Base-by-base conservation (phyloP, 2,329 filamentous ascomycete species). In the Venturia carpophila region DNA sequence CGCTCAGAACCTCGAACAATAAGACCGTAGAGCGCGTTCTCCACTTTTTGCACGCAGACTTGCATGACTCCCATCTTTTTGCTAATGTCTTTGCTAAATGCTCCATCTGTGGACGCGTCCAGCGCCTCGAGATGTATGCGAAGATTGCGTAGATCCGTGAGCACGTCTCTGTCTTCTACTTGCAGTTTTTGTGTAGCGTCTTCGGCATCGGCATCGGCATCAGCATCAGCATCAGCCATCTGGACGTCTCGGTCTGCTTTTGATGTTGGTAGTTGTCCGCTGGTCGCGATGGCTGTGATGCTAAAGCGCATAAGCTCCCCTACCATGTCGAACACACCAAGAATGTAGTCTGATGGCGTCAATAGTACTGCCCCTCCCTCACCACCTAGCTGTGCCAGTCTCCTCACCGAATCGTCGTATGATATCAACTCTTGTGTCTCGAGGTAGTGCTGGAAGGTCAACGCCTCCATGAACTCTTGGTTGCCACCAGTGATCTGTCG, bases 221-320 rank as follows among this genome's bases (percentile, higher is more conserved):
- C 43, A 39, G 67, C 47, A 69, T 60, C 62, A 64, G 77, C 4
- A 79, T 80, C 67, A 80, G 75, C 69, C 52, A 58, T 58, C 27
- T 37, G 52, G 52, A 37, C 19, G 37, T 58, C 52, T 75, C 69
- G 67, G 73, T 73, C 45, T 70, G 68, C 52, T 34, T 69, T 67
- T 49, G 73, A 71, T 15, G 70, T 71, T n/a, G 79, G 78, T 27
- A 83, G 74, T 52, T 77, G 78, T 17, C 88, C 89, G 9, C 80
- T 87, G 5, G 92, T 89, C 0, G 92, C 92, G 74, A 96, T 89
- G 34, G 87, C 45, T 43, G 92, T 92, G 62, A 96, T 94, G 0
- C 91, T 92, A 76, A 97, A 97, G 39, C 92, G 85, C 94, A 99
- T 99, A 80, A 97, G 82, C 79, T 99, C 94, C 47, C 94, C 94